Percentiles rank a stretch among this genome's conserved stretches.
phyloP scores from a whole-genome alignment of 768 basidiomycete genomes.

The Podaxis carcinomalis region DNA sequence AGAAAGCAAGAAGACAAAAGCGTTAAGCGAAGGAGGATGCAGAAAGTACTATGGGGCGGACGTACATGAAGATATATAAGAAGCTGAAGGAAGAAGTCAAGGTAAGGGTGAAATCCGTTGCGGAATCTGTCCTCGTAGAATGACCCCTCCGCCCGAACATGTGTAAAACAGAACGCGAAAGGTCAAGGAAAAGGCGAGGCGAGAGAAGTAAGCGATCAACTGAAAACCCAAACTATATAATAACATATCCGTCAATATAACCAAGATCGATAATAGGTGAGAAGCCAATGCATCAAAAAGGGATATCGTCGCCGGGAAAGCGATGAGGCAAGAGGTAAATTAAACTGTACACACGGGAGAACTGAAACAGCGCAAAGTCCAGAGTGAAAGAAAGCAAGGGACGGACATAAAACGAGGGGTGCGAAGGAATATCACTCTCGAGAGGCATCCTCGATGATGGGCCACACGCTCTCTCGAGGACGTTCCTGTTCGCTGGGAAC shows the following conservation, averaged over 20 bases:
- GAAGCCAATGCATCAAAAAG: conserved; percentile 2
- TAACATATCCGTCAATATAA: conserved; percentile 12
- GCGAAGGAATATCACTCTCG: conserved; percentile 18
- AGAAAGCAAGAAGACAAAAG: conserved; percentile 1
- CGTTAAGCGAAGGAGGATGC: background rate
- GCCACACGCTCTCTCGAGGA: conserved; percentile 26
- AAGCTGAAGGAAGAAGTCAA: conserved; percentile 8
- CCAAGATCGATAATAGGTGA: conserved; percentile 8
- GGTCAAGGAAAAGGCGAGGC: conserved; percentile 2
- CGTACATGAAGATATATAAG: conserved; percentile 12
- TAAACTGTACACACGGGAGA: conserved; percentile 8
- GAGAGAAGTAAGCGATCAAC: conserved; percentile 5
- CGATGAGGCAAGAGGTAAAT: background rate
- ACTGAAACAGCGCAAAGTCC: conserved; percentile 2
- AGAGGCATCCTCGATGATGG: conserved; percentile 22
- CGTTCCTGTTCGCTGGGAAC: conserved; percentile 17
- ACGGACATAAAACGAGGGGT: background rate
- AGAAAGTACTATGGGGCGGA: conserved; percentile 19
- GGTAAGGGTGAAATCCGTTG: background rate
- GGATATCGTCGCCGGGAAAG: conserved; percentile 3
- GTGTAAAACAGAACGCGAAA: background rate
- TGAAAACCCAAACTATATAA: conserved; percentile 7
- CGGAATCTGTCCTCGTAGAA: conserved; percentile 9
- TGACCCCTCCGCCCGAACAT: conserved; percentile 8
- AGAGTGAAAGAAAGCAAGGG: background rate